phyloP scores from a whole-genome alignment of 2,329 filamentous ascomycete genomes.

The Stachybotrys elegans region DNA sequence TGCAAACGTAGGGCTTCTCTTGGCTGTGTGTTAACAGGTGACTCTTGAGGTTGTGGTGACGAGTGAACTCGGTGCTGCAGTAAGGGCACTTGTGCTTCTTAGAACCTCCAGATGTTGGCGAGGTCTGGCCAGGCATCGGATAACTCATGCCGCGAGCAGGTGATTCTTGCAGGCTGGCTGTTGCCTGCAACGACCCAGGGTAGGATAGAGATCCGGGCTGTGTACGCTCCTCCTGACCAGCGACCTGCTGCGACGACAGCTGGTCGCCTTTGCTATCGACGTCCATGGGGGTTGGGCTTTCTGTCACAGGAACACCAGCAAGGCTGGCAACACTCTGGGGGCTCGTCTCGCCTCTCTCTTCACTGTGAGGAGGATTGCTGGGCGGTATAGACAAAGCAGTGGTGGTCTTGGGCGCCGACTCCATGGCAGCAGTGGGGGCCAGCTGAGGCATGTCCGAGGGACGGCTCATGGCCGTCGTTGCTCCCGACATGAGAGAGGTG shows the following conservation, averaged over 20 bases:
- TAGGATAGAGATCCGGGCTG: conserved; percentile 50
- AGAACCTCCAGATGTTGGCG: conserved; percentile 54
- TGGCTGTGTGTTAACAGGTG: conserved; percentile 96
- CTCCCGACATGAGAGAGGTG: conserved; percentile 49
- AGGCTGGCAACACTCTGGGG: conserved; percentile 40
- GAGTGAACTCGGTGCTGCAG: conserved; percentile 93
- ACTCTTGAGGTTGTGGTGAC: conserved; percentile 96
- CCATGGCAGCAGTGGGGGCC: conserved; percentile 39
- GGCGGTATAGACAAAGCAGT: conserved; percentile 27
- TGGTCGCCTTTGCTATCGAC: conserved; percentile 39
- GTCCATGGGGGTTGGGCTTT: conserved; percentile 51
- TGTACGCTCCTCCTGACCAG: conserved; percentile 45
- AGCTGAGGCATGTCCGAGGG: conserved; percentile 46
- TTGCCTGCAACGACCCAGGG: conserved; percentile 44
- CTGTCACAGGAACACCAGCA: conserved; percentile 37
- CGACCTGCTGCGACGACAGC: conserved; percentile 31
- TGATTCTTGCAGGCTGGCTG: conserved; percentile 36
- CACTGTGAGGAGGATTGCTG: conserved; percentile 25
- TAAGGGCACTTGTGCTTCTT: conserved; percentile 98
- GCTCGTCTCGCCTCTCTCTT: conserved; percentile 35
- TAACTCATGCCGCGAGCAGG: conserved; percentile 51
- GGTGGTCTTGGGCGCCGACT: conserved; percentile 31
- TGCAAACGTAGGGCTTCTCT: conserved; percentile 94
- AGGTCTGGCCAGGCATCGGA: conserved; percentile 45
- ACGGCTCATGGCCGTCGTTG: conserved; percentile 48